These are phyloP conservation scores for Juglanconis juglandina DNA, from an alignment of 2,329 filamentous ascomycete genomes.

Conservation along the genomic window DNA sequence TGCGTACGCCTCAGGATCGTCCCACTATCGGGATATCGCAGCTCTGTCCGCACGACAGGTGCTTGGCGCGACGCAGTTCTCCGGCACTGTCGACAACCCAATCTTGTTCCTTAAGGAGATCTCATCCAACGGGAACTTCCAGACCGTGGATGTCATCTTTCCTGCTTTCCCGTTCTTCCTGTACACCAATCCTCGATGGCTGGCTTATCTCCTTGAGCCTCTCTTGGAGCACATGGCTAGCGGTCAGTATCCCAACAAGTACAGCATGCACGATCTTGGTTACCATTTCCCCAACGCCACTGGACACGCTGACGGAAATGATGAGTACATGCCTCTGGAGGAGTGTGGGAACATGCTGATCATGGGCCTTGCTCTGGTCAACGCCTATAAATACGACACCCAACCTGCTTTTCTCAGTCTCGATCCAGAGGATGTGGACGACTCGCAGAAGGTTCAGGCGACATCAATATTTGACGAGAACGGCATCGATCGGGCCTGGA, in stretches of 20 bases:
- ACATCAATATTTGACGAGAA: conserved; percentile 21
- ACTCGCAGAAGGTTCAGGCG: conserved; percentile 10
- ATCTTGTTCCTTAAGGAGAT: conserved; percentile 83
- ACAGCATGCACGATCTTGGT: conserved; percentile 75
- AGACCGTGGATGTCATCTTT: conserved; percentile 86
- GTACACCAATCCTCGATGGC: conserved; percentile 78
- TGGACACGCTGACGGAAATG: conserved; percentile 64
- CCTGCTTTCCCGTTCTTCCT: conserved; percentile 83
- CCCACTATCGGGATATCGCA: conserved; percentile 73
- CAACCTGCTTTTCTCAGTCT: conserved; percentile 46
- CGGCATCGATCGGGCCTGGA: conserved; percentile 47
- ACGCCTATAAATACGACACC: conserved; percentile 64
- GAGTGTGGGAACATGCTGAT: conserved; percentile 75
- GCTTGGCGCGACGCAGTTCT: conserved; percentile 73
- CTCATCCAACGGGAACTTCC: conserved; percentile 78
- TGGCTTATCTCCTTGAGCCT: conserved; percentile 75
- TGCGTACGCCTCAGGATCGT: conserved; percentile 69
- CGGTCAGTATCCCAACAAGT: conserved; percentile 79
- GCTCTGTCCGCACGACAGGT: conserved; percentile 76
- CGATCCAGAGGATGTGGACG: conserved; percentile 19
- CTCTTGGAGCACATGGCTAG: conserved; percentile 78
- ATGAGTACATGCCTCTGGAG: conserved; percentile 74
- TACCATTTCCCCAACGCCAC: conserved; percentile 73
- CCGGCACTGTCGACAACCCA: conserved; percentile 67
- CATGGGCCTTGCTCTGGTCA: conserved; percentile 73